These are phyloP conservation scores for Xylaria hypoxylon DNA, from an alignment of 2,329 filamentous ascomycete genomes.

Conservation along the genomic window DNA sequence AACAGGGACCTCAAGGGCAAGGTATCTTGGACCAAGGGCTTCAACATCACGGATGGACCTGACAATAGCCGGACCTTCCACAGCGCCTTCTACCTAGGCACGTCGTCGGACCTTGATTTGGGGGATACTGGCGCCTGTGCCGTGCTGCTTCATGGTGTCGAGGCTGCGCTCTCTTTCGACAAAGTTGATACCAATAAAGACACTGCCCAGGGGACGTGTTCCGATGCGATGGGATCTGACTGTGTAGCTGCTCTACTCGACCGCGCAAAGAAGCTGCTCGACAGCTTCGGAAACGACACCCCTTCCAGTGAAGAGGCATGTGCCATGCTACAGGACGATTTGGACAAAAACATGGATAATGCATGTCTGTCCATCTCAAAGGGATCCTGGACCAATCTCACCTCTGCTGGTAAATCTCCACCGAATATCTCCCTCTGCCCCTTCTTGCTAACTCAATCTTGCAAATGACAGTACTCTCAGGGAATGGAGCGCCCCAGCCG, in stretches of 20 bases:
- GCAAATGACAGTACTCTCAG: conserved; percentile 30
- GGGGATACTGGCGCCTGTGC: conserved; percentile 39
- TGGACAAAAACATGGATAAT: conserved; percentile 36
- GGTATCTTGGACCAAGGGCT: conserved; percentile 44
- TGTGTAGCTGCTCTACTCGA: conserved; percentile 41
- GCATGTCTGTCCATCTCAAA: conserved; percentile 27
- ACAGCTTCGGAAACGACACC: conserved; percentile 8
- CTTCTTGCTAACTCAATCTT: neutral
- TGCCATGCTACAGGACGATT: conserved; percentile 31
- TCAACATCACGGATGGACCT: conserved; percentile 17
- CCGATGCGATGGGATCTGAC: conserved; percentile 40
- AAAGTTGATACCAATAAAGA: conserved; percentile 3
- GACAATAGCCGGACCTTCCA: conserved; percentile 27
- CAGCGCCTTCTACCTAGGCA: conserved; percentile 42
- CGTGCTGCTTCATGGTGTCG: conserved; percentile 41
- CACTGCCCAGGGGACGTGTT: conserved; percentile 41
- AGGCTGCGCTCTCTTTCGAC: conserved; percentile 24
- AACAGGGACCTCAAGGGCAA: conserved; percentile 30
- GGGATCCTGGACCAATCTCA: conserved; percentile 34
- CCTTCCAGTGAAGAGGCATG: conserved; percentile 31
- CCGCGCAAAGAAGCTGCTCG: conserved; percentile 30
- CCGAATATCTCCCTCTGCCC: neutral
- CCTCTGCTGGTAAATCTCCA: conserved; percentile 9
- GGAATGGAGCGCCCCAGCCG: conserved; percentile 29
- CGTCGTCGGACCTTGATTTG: conserved; percentile 34